Percentiles rank a stretch among this genome's conserved stretches.
phyloP scores from a whole-genome alignment of 2,329 filamentous ascomycete species.

The Cercospora zeae-maydis region DNA sequence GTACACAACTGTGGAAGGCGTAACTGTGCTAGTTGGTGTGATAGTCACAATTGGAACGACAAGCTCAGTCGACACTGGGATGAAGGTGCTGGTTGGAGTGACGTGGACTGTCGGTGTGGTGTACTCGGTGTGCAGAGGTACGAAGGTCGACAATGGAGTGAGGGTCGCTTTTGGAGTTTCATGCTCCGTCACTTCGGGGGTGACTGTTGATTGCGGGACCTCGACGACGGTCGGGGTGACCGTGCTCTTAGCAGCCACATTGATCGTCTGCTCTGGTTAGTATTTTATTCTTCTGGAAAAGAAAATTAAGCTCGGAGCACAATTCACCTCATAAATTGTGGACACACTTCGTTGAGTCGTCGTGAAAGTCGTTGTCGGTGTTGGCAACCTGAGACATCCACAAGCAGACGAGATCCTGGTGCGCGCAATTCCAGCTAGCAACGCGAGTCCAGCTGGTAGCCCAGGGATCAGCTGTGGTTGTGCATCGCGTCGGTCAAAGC shows the following conservation, averaged over 20 bases:
- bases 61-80: background rate
- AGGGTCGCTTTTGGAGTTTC: background rate
- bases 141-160: background rate
- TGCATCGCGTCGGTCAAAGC: background rate
- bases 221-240: background rate
- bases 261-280: background rate
- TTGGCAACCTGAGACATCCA: background rate
- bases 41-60: background rate
- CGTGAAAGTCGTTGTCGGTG: background rate
- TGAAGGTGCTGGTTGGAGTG: background rate
- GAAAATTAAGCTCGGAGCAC: too few relatives aligned
- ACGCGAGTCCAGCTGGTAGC: background rate
- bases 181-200: background rate
- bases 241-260: background rate
- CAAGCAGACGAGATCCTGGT: background rate
- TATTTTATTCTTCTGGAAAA: too few relatives aligned
- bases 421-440: background rate
- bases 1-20: background rate
- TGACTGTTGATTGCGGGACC: background rate
- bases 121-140: background rate
- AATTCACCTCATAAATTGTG: background rate
- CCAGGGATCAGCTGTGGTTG: background rate
- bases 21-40: background rate
- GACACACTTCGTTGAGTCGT: background rate
- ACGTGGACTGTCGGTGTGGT: background rate